Base-by-base conservation (phyloP, 371 early-diverging fungal genomes). In the Mortierella sp. region DNA sequence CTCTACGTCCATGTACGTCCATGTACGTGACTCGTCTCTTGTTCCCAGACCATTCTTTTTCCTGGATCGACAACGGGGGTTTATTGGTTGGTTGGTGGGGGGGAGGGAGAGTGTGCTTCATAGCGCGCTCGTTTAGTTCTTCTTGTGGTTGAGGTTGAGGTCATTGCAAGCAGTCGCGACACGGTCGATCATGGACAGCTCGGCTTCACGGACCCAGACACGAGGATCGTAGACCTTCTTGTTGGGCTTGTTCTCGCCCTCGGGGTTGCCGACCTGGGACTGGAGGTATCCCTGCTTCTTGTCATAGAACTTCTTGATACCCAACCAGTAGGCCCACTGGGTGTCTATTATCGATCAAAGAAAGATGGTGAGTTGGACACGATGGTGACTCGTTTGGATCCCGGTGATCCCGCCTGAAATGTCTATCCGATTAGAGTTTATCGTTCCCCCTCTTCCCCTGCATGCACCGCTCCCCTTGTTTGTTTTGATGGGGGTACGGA, bases 161-260 rank as follows among this genome's bases (percentile, higher is more conserved):
- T 94, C 90, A 28, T 73, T 64, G 85, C 93, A 92, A 53, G 94
- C 95, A 68, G 88, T 78, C 77, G 90, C 74, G 54, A 93, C 92
- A 82, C 96, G 92, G 59, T 81, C 81, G 72, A 71, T 78, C 94
- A 95, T 92, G 70, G 82, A 81, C 90, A 93, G 91, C 81, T 95
- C 96, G 63, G 88, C 88, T 76, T 91, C 91, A 69, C 95, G 93
- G 57, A 95, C 79, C 80, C 88, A 95, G 73, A 92, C 92, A 78
- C 96, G 91, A 48, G 96, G 96, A 76, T 95, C 96, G 80, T 95
- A 95, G 83, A 86, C 87, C 86, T 95, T 95, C 92, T 95, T 95
- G 90, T 95, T 95, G 79, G 95, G 96, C 87, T 94, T 94, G 84
- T 85, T 87, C 13, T 83, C 84, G 62, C 95, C 95, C 54, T 94